These are phyloP conservation scores for Avena insularis DNA, from an alignment of 176 grass and related monocot species.

Conservation along the genomic window DNA sequence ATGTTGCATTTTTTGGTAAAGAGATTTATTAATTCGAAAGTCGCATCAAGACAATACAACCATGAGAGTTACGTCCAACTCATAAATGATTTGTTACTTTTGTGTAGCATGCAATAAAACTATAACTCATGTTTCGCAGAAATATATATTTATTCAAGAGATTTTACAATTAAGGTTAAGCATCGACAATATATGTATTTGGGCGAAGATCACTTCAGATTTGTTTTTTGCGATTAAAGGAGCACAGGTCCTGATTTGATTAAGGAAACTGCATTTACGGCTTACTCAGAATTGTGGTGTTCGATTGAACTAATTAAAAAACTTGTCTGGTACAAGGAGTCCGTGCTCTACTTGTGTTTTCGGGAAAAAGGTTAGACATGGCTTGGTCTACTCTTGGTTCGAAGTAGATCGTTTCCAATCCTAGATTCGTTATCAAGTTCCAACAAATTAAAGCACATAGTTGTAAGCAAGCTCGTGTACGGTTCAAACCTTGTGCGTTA, in stretches of 20 bases:
- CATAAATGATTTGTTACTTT: neutral
- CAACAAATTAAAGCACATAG: conserved; percentile 51
- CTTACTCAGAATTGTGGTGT: too few relatives aligned
- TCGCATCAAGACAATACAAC: neutral
- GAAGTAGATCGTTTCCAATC: conserved; percentile 40
- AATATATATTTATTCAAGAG: neutral
- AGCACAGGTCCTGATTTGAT: too few relatives aligned
- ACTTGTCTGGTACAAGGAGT: neutral
- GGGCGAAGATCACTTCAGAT: neutral
- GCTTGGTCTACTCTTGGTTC: conserved; percentile 36
- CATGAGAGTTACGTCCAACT: neutral
- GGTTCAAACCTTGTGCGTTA: conserved; percentile 18
- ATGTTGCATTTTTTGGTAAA: neutral
- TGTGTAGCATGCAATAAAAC: neutral
- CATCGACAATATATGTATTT: neutral
- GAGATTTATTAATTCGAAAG: neutral
- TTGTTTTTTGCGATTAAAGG: too few relatives aligned
- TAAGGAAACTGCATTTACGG: too few relatives aligned
- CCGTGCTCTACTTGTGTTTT: neutral
- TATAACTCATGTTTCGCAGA: too few relatives aligned
- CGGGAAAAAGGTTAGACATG: neutral
- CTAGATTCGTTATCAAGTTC: conserved; percentile 67
- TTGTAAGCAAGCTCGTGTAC: conserved; percentile 46
- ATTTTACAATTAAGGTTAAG: neutral
- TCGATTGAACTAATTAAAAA: too few relatives aligned